Percentiles rank a stretch among this genome's conserved stretches.
phyloP scores from a whole-genome alignment of 495 filamentous ascomycete genomes.

The Neurospora sp. region DNA sequence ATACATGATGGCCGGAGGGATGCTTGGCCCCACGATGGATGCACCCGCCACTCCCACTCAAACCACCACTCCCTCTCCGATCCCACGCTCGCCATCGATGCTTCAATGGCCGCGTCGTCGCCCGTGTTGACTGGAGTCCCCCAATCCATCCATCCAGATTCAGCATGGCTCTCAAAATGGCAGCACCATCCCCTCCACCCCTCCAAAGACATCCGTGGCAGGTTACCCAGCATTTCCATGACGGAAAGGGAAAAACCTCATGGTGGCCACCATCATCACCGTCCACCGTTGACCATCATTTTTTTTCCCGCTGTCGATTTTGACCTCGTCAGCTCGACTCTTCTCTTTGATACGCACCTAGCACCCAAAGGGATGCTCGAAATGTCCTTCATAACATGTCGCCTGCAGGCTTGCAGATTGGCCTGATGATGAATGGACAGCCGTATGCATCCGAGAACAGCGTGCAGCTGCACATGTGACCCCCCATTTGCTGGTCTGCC shows the following conservation, averaged over 20 bases:
- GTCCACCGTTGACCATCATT: neutral
- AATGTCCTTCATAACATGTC: conserved; percentile 14
- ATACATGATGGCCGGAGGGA: neutral
- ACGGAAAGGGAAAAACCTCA: neutral
- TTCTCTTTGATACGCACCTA: neutral
- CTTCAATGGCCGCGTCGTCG: neutral
- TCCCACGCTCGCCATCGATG: neutral
- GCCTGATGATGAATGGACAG: conserved; percentile 19
- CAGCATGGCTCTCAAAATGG: neutral
- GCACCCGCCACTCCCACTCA: neutral
- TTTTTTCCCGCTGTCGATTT: neutral
- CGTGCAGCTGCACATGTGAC: conserved; percentile 30
- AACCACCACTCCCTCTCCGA: neutral
- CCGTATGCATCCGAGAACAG: conserved; percentile 17
- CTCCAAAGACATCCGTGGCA: neutral
- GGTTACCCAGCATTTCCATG: neutral
- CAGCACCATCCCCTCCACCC: neutral
- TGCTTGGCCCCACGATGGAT: neutral
- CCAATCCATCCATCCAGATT: neutral
- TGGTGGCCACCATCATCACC: neutral
- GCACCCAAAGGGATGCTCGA: conserved; percentile 1
- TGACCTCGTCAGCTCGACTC: neutral
- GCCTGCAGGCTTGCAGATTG: conserved; percentile 13
- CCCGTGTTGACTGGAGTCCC: neutral
- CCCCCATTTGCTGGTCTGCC: conserved; percentile 16